Evolutionary conservation across 2,329 filamentous ascomycete genomes (phyloP).

Genomic region (Trichoderma hamatum): DNA sequence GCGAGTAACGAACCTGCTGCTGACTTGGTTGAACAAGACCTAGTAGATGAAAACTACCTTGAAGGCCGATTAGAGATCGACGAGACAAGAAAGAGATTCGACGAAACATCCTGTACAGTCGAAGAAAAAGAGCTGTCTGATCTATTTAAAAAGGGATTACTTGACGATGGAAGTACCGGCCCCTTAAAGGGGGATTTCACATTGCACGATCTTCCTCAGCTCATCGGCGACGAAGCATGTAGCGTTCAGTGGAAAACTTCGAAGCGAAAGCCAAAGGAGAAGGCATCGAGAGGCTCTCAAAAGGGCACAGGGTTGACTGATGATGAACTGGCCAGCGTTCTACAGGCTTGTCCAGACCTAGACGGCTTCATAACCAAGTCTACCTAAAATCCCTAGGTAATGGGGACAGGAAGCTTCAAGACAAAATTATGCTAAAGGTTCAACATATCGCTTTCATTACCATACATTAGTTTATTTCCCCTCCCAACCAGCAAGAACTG

Average conservation of each 20-base stretch:
- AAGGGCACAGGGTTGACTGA: conserved; percentile 4
- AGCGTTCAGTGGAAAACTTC: conserved; percentile 16
- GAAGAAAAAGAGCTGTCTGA: conserved; percentile 27
- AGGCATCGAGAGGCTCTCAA: neutral
- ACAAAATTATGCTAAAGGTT: neutral
- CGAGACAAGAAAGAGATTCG: neutral
- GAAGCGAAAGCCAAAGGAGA: conserved; percentile 11
- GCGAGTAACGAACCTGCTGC: neutral
- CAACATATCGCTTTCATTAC: neutral
- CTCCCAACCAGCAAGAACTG: conserved; percentile 33
- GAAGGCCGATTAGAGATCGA: neutral
- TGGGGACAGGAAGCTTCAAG: neutral
- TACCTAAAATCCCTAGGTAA: neutral
- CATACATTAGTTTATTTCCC: neutral
- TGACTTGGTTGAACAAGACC: neutral
- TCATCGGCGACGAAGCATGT: conserved; percentile 20
- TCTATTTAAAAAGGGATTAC: conserved; percentile 19
- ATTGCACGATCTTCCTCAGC: conserved; percentile 19
- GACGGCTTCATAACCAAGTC: conserved; percentile 12
- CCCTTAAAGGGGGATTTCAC: conserved; percentile 19
- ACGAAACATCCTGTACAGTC: conserved; percentile 12
- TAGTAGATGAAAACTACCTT: neutral
- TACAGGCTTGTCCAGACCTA: conserved; percentile 27
- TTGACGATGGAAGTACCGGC: conserved; percentile 16
- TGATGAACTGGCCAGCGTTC: conserved; percentile 24